Percentiles rank a stretch among this genome's conserved stretches.
Conservation (phyloP, 75 land plant species). For the Cryptomeria japonica region DNA sequence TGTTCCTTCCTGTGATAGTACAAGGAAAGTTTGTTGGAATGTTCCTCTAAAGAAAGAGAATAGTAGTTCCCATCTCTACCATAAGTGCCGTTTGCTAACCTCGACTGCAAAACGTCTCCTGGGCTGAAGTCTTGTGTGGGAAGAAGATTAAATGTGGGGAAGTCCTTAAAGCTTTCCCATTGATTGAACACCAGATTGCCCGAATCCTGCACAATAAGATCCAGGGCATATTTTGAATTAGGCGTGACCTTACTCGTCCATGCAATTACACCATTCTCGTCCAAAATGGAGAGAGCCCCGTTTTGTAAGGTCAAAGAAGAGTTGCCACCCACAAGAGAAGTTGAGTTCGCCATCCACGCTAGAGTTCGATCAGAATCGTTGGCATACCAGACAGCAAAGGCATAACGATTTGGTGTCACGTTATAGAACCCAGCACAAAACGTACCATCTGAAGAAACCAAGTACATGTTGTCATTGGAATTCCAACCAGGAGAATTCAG, state of each 20-base stretch:
- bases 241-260: background rate
- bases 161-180: background rate
- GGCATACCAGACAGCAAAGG: slow-evolving; percentile 47
- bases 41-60: background rate
- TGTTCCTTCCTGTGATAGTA: background rate
- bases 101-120: background rate
- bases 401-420: slow-evolving; percentile 9
- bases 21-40: background rate
- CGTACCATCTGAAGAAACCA: slow-evolving; percentile 37
- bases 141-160: background rate
- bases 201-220: background rate
- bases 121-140: background rate
- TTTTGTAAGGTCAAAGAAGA: slow-evolving; percentile 13
- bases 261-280: background rate
- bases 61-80: background rate
- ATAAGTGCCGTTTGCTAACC: background rate
- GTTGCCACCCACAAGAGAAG: background rate
- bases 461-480: slow-evolving; percentile 18
- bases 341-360: slow-evolving; percentile 35
- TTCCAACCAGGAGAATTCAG: slow-evolving; percentile 31
- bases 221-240: background rate
- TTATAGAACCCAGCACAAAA: slow-evolving; percentile 44
- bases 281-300: background rate
- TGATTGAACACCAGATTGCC: background rate
- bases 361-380: background rate